Base-by-base conservation (phyloP, 371 early-diverging fungal species). In the Mucor indicus region DNA sequence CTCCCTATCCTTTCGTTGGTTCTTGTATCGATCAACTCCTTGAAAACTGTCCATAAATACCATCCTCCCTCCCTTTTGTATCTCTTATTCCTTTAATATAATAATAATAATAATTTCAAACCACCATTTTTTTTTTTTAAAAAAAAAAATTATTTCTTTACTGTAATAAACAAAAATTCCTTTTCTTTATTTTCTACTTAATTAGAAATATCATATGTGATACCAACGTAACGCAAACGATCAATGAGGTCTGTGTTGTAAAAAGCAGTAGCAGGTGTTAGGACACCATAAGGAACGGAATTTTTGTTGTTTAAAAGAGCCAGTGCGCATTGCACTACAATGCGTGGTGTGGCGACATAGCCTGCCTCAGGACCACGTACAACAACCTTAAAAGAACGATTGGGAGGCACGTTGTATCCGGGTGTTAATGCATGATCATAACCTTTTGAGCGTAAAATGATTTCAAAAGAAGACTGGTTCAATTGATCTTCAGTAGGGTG, bases 311-410 rank as follows among this genome's bases (percentile, higher is more conserved):
- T 46, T 30, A 80, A 55, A 35, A 82, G 44, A 1, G 75, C 64
- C 31, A 79, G 56, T 16, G 81, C 81, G 29, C 76, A 73, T 53
- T 82, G 83, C 19, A 82, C 54, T 0, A 75, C 72, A 39, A 79
- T 67, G 22, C 76, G 74, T 40, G 81, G 80, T 2, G 85, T 84
- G n/a, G 80, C 77, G 22, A 74, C 69, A 61, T 84, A 82, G 9
- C 79, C 85, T 39, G 74, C 64, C 53, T 84, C 83, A n/a, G 81
- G 83, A 4, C 83, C 85, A 48, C 65, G 67, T 7, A 80, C 75
- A 13, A 69, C 68, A 1, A 75, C 75, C 4, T 69, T 69, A 25
- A 78, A 60, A n/a, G 56, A 38, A 13, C 61, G 60, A 45, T 81
- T 73, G 0, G 75, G 71, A 46, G 71, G 51, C 2, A 57, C 59